Evolutionary conservation across 257 asterid genomes (phyloP), one percentile per base, ranked within the genome.

Genomic region (Linaria vulgaris): DNA sequence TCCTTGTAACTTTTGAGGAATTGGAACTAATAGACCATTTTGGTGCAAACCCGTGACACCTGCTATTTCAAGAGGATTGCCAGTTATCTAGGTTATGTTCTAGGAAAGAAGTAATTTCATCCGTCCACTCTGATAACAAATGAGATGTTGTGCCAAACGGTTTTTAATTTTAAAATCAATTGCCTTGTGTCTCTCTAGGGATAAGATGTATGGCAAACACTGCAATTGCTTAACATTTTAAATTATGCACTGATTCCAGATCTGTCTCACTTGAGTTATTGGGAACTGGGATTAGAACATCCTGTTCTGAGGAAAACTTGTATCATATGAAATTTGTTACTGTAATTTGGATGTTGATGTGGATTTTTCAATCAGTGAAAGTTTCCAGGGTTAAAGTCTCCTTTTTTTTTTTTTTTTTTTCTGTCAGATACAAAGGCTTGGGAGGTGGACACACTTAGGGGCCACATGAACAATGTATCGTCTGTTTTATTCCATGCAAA

Each of bases 381-480:
- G 45, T 3, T 27, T 25, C n/a, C 53, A 10, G 14, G 1, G 25
- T 63, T 6, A 25, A 34, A n/a, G 17, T 30, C 25, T 43, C 30
- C 61, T 56, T 13, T 43, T 21, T n/a, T n/a, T 60, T 50, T 65
- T 24, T 31, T 59, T 49, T 49, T 15, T 72, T 52, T 66, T 69
- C 60, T 63, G 30, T 55, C 85, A 94, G 97, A 94, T 78, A 85
- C 97, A 20, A 94, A 87, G 85, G 97, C 99, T 61, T 94, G 99
- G 99, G 99, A 90, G 78, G 96, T 94, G 78, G 99, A 94, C 80
- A 94, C 95, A 0, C 59, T 94, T 87, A 90, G 99, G 73, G 97
- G 97, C 65, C 99, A 90, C 78, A 82, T 85, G 96, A 94, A 94
- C 82, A 94, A 94, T 64, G 99, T 94, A 13, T 94, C 99, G 5